Evolutionary conservation across 805 yeast species (phyloP).

Genomic region (Blastobotrys parvus): DNA sequence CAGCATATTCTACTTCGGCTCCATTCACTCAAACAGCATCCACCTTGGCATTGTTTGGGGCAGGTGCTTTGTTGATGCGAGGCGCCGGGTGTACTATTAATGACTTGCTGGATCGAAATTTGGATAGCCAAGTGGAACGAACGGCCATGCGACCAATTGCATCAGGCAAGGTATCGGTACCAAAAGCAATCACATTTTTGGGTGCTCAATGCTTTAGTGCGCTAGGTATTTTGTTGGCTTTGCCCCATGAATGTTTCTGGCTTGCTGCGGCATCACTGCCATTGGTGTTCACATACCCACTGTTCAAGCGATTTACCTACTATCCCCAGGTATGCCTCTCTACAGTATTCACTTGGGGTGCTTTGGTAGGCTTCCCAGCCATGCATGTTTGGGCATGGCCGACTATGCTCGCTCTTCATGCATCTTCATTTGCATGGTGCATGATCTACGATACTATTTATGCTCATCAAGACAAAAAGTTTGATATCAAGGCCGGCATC

Average conservation of each 20-base stretch:
- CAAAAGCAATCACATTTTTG: slow-evolving; percentile 62
- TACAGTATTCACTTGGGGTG: slow-evolving; percentile 90
- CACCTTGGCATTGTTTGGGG: slow-evolving; percentile 62
- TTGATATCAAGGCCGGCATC: slow-evolving; percentile 84
- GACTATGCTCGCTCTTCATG: slow-evolving; percentile 70
- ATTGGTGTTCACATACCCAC: slow-evolving; percentile 78
- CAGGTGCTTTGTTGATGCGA: slow-evolving; percentile 87
- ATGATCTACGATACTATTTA: slow-evolving; percentile 94
- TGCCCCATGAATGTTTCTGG: slow-evolving; percentile 76
- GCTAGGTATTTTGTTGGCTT: slow-evolving; percentile 53
- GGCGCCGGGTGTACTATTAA: slow-evolving; percentile 98
- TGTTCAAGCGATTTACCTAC: slow-evolving; percentile 89
- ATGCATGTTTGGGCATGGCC: slow-evolving; percentile 76
- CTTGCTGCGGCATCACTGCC: slow-evolving; percentile 76
- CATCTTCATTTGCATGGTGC: slow-evolving; percentile 81
- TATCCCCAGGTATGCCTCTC: slow-evolving; percentile 86
- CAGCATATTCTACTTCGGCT: slow-evolving; percentile 62
- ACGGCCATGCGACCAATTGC: slow-evolving; percentile 92
- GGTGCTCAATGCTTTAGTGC: slow-evolving; percentile 72
- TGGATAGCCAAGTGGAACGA: slow-evolving; percentile 80
- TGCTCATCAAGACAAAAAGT: slow-evolving; percentile 93
- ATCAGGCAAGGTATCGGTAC: slow-evolving; percentile 65
- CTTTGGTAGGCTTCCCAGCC: slow-evolving; percentile 90
- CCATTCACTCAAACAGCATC: slow-evolving; percentile 53
- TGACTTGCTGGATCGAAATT: slow-evolving; percentile 74